Base-by-base conservation (phyloP, 129 eudicot species). In the Helichrysum umbraculigerum region DNA sequence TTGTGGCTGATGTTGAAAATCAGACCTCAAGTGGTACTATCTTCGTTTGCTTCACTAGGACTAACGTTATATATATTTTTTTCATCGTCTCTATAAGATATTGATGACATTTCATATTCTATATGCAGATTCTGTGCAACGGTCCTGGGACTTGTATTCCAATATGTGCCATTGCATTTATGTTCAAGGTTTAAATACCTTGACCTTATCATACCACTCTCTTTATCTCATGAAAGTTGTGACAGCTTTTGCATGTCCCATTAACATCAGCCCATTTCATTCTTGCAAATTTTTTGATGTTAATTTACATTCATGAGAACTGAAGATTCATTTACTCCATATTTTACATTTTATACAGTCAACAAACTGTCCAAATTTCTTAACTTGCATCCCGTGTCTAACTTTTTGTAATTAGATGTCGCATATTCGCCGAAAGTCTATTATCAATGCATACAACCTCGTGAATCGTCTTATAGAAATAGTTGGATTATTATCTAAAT, bases 81-180 rank as follows among this genome's bases (percentile, higher is more conserved):
- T 37, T 63, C 44, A 19, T 63, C 41, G 62, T 64, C 68, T 33
- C 30, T 64, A 8, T 64, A 30, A 22, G 3, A 11, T 76, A 35
- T 39, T 66, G 52, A 66, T 66, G 71, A 33, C 20, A 35, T 47
- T 28, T 70, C 61, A 44, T 47, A 22, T n/a, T 16, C 28, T 71
- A 2, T 58, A 73, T 35, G 33, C 89, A 87, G 91, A 87, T 89
- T 79, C 76, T 92, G 17, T 92, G 93, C 88, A 87, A 92, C 75
- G 96, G 98, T 52, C 98, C 98, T 34, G 96, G 96, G 70, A 89
- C 96, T 67, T 92, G 98, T 85, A 77, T 89, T 70, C 98, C 98
- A 0, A 80, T 92, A 51, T 92, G 96, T 75, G 79, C 57, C 3
- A 89, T 89, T 37, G 89, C 90, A 19, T 92, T 86, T 73, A 0